These are phyloP conservation scores for Barnettozyma californica DNA, from an alignment of 805 yeast species.

Conservation along the genomic window DNA sequence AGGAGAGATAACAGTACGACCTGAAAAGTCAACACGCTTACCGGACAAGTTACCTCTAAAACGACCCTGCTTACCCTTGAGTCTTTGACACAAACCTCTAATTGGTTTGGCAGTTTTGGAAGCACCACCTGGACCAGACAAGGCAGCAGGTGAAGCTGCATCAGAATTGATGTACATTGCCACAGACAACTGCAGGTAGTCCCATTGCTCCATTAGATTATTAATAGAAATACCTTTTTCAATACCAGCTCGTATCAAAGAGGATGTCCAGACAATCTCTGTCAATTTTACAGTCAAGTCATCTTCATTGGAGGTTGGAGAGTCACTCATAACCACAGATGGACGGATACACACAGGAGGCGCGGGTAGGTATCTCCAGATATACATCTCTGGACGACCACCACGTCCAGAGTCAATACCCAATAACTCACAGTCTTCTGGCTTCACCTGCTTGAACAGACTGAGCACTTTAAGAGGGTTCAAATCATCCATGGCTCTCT, in stretches of 20 bases:
- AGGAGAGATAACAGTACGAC: conserved; percentile 96
- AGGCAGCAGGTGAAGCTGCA: conserved; percentile 73
- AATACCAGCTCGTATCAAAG: conserved; percentile 88
- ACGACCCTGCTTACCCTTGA: conserved; percentile 98
- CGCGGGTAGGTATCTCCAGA: conserved; percentile 96
- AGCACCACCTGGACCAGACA: conserved; percentile 61
- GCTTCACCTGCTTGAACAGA: conserved; percentile 77
- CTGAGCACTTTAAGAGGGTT: conserved; percentile 88
- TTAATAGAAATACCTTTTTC: conserved; percentile 92
- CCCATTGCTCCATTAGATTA: conserved; percentile 98
- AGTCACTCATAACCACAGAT: conserved; percentile 87
- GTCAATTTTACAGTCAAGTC: conserved; percentile 94
- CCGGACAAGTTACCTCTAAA: conserved; percentile 98
- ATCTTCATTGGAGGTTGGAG: conserved; percentile 90
- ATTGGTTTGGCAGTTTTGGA: conserved; percentile 63
- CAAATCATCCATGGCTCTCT: conserved; percentile 86
- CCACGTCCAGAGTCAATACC: conserved; percentile 86
- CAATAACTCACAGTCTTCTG: conserved; percentile 85
- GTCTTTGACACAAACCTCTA: conserved; percentile 92
- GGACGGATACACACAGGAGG: conserved; percentile 99
- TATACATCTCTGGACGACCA: conserved; percentile 93
- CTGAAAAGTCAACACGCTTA: conserved; percentile 97
- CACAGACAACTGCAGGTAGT: conserved; percentile 86
- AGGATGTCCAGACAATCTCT: conserved; percentile 96
- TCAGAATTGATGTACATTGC: conserved; percentile 98